Evolutionary conservation across 345 rosid species (phyloP).

Genomic region (Pistacia vera): DNA sequence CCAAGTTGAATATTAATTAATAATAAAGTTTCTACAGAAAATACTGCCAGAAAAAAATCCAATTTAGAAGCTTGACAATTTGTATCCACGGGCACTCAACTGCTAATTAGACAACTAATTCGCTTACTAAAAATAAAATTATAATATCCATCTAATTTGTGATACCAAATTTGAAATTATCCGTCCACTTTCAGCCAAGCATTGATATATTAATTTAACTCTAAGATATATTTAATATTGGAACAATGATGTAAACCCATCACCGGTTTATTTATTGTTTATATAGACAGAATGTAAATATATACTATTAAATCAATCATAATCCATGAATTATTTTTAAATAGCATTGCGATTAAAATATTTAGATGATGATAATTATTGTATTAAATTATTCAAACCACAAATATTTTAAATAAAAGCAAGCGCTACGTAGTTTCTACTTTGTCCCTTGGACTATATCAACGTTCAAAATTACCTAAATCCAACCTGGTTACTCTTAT

Average conservation of each 20-base stretch:
- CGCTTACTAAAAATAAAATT: no score
- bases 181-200: not conserved
- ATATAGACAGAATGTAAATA: no score
- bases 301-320: not conserved
- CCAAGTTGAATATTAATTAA: no score
- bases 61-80: not conserved
- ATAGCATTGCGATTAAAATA: not conserved
- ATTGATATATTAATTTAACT: no score
- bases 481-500: no score
- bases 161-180: not conserved
- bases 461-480: not conserved
- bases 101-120: no score
- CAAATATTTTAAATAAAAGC: no score
- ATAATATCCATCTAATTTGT: not conserved
- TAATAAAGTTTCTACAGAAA: not conserved
- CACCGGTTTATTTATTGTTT: not conserved
- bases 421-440: no score
- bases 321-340: not conserved
- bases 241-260: not conserved
- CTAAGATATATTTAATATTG: no score
- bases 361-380: not conserved
- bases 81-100: not conserved
- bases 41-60: not conserved
- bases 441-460: not conserved
- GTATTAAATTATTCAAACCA: not conserved